Base-by-base conservation (phyloP, 2,329 filamentous ascomycete species). In the Botrytis squamosa region DNA sequence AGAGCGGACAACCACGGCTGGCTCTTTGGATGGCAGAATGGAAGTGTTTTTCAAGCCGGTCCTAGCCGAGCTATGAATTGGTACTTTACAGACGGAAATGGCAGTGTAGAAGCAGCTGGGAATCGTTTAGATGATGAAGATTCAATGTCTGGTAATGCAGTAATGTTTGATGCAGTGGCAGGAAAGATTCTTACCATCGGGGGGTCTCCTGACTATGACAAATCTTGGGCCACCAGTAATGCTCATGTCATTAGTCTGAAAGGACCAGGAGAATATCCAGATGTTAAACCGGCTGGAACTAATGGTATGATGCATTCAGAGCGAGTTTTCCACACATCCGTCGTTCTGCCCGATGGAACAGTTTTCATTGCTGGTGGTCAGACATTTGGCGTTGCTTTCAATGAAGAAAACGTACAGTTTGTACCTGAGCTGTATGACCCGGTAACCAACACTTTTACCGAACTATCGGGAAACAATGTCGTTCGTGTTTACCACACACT, bases 11-110 rank as follows among this genome's bases (percentile, higher is more conserved):
- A 68, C 22, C 65, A 68, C 29, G 65, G 65, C 9, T 68, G 65
- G 65, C 49, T 68, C 14, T 68, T 68, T 25, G 65, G 65, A 29
- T 68, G 65, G 65, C 36, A 40, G 12, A 68, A 68, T n/a, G 65
- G 65, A 6, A 68, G 33, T 40, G 65, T 68, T 40, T 68, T 68
- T 9, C 65, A 68, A 40, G 65, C 65, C 3, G 65, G 65, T n/a
- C 65, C 65, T 55, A 68, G 65, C 33, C 65, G 46, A 55, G 65
- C 65, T 14, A 68, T 68, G 65, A 68, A 68, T 22, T 68, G 65
- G 65, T 68, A 68, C 46, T 68, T 68, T 42, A 68, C 65, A 9
- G 46, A 68, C 12, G 36, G 36, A 55, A 33, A 68, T 40, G 65
- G 65, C 1, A 55, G 46, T 68, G 65, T 68, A 29, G 22, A 40